Base-by-base conservation (phyloP, 257 asterid genomes). In the Linderniella brevidens region DNA sequence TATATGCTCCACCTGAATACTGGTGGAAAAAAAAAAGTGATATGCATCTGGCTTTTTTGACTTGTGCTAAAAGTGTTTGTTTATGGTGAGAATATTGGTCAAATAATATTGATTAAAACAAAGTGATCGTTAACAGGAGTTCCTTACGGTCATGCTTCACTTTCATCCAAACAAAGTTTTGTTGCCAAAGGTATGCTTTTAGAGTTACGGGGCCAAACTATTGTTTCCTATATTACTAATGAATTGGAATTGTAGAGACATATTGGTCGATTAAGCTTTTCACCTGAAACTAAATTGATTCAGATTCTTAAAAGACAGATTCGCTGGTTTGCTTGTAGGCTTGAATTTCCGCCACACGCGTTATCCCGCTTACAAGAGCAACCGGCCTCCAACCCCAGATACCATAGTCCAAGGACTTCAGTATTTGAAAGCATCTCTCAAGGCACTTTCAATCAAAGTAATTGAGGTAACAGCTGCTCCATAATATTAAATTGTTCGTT, bases 351-450 rank as follows among this genome's bases (percentile, higher is more conserved):
- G 98, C 46, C 98, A 88, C 75, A 82, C 92, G 40, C 64, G 84
- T 13, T 88, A 76, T 66, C 96, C 96, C 19, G 58, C 92, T 46
- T 88, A 84, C 77, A 88, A 88, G 72, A 84, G 92, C 81, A 87
- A 88, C 53, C 87, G 96, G 40, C 82, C 96, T 56, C 96, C 96
- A 52, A 84, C 98, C 55, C 98, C 98, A 37, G 98, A 88, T 77
- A 88, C 98, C 46, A 72, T 84, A 13, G 82, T 88, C 59, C 94
- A 88, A 67, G 98, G 96, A 60, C 94, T 84, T 75, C 96, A 88
- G 66, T 88, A 84, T 66, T 54, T 88, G 65, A 88, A 88, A 73
- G 98, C 98, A 39, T 76, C 98, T 52, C 60, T 88, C 69, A 88
- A 86, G 75, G 92, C 96, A 9, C 78, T 88, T 93, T 84, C 98